Evolutionary conservation across 2,329 filamentous ascomycete species (phyloP).

Genomic region (Colletotrichum orchidophilum): DNA sequence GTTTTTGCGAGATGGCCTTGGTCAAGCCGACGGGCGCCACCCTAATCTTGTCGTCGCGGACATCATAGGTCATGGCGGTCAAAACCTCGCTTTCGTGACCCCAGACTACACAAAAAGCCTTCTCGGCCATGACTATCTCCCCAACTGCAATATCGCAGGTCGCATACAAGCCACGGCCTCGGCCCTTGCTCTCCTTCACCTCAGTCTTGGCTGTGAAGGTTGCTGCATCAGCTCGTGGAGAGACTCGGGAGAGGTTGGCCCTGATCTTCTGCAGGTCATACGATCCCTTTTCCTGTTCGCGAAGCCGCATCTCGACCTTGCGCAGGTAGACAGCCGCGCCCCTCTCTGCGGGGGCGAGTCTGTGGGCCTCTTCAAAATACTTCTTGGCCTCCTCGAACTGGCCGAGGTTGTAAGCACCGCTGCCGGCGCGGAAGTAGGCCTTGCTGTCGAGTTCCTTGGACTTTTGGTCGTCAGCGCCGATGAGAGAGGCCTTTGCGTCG

Average conservation of each 20-base stretch:
- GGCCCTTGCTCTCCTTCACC: slow-evolving; percentile 38
- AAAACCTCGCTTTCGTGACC: slow-evolving; percentile 42
- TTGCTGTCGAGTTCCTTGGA: slow-evolving; percentile 41
- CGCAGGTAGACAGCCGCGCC: slow-evolving; percentile 35
- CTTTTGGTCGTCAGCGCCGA: neutral
- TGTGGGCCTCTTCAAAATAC: slow-evolving; percentile 38
- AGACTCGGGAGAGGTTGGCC: slow-evolving; percentile 36
- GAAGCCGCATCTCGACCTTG: slow-evolving; percentile 36
- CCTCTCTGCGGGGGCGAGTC: slow-evolving; percentile 38
- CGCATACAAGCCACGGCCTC: slow-evolving; percentile 50
- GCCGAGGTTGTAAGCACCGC: slow-evolving; percentile 42
- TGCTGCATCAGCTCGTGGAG: slow-evolving; percentile 43
- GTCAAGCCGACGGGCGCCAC: slow-evolving; percentile 45
- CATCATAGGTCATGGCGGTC: slow-evolving; percentile 44
- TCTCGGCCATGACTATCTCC: slow-evolving; percentile 50
- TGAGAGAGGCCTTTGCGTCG: slow-evolving; percentile 44
- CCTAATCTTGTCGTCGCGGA: slow-evolving; percentile 41
- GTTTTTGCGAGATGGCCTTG: slow-evolving; percentile 38
- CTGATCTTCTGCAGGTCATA: slow-evolving; percentile 39
- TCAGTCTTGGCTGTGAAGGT: slow-evolving; percentile 40
- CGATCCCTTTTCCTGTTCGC: slow-evolving; percentile 36
- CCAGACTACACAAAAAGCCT: slow-evolving; percentile 44
- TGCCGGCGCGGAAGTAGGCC: slow-evolving; percentile 44
- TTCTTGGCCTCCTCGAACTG: slow-evolving; percentile 37
- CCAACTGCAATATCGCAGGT: slow-evolving; percentile 41